Conservation (phyloP, 2,329 filamentous ascomycete species). For the Aspergillus flavus region DNA sequence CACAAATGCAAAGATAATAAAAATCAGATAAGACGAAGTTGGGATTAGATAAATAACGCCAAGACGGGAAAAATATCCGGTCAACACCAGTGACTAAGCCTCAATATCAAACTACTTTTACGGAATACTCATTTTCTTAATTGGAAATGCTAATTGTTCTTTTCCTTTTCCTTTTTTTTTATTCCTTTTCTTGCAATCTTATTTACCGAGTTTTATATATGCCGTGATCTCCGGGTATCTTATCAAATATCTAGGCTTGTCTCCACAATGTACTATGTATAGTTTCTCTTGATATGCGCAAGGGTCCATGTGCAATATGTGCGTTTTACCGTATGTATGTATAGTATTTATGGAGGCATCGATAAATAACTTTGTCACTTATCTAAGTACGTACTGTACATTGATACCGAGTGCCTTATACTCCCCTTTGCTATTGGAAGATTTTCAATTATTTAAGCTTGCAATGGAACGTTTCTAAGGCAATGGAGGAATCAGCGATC, state of each 20-base stretch:
- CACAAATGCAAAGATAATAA: not conserved
- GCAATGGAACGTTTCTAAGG: not conserved
- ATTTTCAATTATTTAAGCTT: not conserved
- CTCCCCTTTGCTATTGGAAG: not conserved
- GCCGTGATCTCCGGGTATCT: not conserved
- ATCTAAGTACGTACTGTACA: no score
- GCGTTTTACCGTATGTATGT: not conserved
- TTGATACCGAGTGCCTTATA: no score
- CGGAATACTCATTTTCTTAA: no score
- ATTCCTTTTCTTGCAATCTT: not conserved
- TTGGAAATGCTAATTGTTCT: no score
- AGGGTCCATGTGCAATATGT: not conserved
- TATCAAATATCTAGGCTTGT: not conserved
- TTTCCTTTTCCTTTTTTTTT: no score
- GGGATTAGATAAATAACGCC: not conserved
- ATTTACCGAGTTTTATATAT: not conserved
- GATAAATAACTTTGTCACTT: no score
- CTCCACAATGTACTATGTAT: not conserved
- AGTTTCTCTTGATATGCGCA: not conserved
- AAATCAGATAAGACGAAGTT: slow-evolving; percentile 1
- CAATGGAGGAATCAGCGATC: not conserved
- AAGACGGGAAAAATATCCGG: not conserved
- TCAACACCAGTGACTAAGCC: not conserved
- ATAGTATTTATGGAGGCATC: not conserved
- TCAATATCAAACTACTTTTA: not conserved